Percentiles rank a stretch among this genome's conserved stretches.
phyloP scores from a whole-genome alignment of 2,329 filamentous ascomycete genomes.

The Geosmithia morbida region DNA sequence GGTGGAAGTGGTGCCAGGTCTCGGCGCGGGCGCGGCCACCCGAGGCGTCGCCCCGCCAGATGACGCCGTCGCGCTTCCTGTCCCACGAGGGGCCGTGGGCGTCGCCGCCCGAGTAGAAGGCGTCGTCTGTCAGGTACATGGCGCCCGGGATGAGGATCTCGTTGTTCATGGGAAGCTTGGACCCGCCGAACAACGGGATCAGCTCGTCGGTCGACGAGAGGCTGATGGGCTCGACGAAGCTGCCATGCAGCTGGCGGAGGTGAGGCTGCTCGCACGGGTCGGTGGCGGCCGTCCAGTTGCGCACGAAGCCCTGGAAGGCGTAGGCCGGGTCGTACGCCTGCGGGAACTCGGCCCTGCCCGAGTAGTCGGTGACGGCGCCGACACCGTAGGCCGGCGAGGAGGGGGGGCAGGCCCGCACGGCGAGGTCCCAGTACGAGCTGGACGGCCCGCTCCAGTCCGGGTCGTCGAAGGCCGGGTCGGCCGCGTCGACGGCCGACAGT shows the following conservation, averaged over 20 bases:
- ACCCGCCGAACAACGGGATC: constrained; percentile 47
- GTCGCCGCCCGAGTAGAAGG: constrained; percentile 41
- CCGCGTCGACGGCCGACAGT: constrained; percentile 19
- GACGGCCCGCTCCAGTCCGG: constrained; percentile 29
- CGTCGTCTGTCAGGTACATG: constrained; percentile 47
- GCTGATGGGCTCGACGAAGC: constrained; percentile 38
- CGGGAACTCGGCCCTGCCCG: constrained; percentile 14
- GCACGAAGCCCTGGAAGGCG: constrained; percentile 31
- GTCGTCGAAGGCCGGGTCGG: constrained; percentile 21
- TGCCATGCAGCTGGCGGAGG: constrained; percentile 35
- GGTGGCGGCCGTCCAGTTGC: constrained; percentile 41
- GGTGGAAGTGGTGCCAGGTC: constrained; percentile 55
- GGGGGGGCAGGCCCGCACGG: constrained; percentile 40
- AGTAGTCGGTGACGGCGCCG: constrained; percentile 14
- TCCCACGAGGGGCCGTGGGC: constrained; percentile 42
- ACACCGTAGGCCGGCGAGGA: constrained; percentile 30
- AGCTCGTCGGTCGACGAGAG: constrained; percentile 37
- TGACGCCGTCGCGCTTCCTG: constrained; percentile 36
- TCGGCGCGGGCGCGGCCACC: constrained; percentile 37
- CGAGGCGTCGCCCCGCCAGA: constrained; percentile 53
- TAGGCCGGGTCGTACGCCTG: constrained; percentile 18
- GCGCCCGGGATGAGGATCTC: constrained; percentile 51
- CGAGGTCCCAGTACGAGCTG: constrained; percentile 40
- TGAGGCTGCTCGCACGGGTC: constrained; percentile 46
- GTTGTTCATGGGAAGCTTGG: constrained; percentile 47